These are phyloP conservation scores for Pilaira anomala DNA, from an alignment of 192 early-diverging fungal genomes.

Conservation along the genomic window DNA sequence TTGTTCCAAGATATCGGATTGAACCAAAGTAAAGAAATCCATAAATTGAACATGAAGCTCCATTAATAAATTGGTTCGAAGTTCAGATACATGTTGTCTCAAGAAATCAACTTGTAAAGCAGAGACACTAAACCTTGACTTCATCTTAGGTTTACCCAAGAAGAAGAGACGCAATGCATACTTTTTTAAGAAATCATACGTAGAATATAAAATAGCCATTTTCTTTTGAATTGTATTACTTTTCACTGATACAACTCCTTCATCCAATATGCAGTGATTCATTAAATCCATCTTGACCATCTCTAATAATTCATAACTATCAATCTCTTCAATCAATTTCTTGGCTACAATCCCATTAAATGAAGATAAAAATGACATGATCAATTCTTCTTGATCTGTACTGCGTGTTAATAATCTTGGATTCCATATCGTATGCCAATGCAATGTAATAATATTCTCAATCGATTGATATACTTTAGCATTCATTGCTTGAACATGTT, in stretches of 20 bases:
- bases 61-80: not conserved
- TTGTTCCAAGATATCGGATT: not conserved
- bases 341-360: not conserved
- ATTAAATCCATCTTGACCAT: not conserved
- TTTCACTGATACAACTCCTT: too few relatives aligned
- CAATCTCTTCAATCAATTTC: not conserved
- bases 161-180: not conserved
- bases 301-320: not conserved
- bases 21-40: not conserved
- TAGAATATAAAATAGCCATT: not conserved
- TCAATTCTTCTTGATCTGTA: not conserved
- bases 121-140: too few relatives aligned
- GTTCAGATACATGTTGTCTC: not conserved
- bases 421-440: not conserved
- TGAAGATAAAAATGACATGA: conserved; percentile 1
- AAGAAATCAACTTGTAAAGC: not conserved
- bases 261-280: too few relatives aligned
- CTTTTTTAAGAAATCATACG: not conserved
- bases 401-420: not conserved
- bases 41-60: conserved; percentile 9
- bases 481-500: conserved; percentile 8
- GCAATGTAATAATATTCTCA: not conserved
- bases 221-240: too few relatives aligned
- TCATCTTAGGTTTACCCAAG: too few relatives aligned
- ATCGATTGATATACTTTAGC: not conserved